These are phyloP conservation scores for Pseudogymnoascus sp. DNA, from an alignment of 2,329 filamentous ascomycete species.

Conservation along the genomic window DNA sequence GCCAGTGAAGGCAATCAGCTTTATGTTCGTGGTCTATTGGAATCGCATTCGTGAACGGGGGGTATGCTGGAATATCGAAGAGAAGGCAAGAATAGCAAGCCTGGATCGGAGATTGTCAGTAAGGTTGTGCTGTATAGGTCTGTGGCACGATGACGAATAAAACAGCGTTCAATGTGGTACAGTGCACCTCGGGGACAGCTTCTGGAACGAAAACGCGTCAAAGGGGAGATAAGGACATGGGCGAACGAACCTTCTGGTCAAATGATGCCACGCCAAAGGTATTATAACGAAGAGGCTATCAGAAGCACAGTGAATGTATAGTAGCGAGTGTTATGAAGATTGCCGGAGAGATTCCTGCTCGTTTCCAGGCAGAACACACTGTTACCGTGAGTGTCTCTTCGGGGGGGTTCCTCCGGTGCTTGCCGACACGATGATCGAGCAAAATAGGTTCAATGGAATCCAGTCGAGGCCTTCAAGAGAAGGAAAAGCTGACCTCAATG, in stretches of 20 bases:
- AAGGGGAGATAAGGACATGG: background rate
- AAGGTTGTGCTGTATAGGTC: background rate
- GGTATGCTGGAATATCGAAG: background rate
- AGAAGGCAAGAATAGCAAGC: constrained; percentile 7
- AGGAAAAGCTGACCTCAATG: background rate
- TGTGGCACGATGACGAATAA: constrained; percentile 9
- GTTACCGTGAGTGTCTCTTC: constrained; percentile 21
- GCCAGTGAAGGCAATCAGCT: constrained; percentile 6
- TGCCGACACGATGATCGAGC: constrained; percentile 2
- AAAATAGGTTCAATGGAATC: background rate
- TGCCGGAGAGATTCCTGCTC: constrained; percentile 16
- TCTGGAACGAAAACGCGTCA: constrained; percentile 8
- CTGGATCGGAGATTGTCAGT: constrained; percentile 5
- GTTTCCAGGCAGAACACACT: constrained; percentile 23
- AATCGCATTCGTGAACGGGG: constrained; percentile 5
- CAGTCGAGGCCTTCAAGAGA: background rate
- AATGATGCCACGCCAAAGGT: constrained; percentile 7
- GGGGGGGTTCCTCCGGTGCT: background rate
- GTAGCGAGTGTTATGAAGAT: constrained; percentile 24
- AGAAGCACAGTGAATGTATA: constrained; percentile 13
- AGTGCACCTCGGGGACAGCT: background rate
- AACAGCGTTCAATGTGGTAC: constrained; percentile 9
- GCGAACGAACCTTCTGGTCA: constrained; percentile 4
- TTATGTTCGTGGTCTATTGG: background rate
- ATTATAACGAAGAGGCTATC: constrained; percentile 7